Conservation (phyloP, 345 rosid genomes). For the Eucalyptus polyanthemos region DNA sequence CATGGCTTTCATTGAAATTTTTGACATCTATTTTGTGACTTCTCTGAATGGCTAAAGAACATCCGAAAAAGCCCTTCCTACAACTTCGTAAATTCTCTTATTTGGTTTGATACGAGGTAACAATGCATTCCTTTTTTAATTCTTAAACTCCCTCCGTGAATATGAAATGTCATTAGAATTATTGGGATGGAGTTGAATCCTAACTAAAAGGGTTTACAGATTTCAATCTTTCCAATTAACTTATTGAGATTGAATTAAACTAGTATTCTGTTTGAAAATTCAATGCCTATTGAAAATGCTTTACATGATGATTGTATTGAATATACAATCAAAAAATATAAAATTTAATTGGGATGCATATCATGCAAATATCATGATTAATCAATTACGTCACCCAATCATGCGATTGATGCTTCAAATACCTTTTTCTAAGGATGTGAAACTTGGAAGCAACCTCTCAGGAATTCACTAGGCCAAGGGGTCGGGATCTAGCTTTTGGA, state of each 20-base stretch:
- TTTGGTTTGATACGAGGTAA: not conserved
- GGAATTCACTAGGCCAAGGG: not conserved
- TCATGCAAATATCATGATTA: not conserved
- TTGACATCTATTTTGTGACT: not conserved
- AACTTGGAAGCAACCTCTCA: not conserved
- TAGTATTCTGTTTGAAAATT: not conserved
- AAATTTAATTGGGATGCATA: not conserved
- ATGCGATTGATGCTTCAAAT: not conserved
- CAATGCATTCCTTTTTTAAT: not conserved
- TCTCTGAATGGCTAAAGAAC: not conserved
- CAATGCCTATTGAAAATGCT: not conserved
- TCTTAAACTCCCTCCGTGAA: not conserved
- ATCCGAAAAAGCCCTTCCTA: not conserved
- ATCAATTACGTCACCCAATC: not conserved
- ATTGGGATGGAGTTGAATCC: not conserved
- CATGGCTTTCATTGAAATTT: not conserved
- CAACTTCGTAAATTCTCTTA: not conserved
- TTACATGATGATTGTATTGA: not conserved
- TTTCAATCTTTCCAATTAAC: not conserved
- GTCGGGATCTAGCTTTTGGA: not conserved
- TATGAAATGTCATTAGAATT: not conserved
- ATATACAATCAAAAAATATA: not conserved
- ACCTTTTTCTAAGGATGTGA: not conserved
- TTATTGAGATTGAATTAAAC: not conserved
- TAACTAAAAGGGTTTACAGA: no score